Evolutionary conservation across 2,329 filamentous ascomycete species (phyloP).

Genomic region (Pestalotiopsis sp.): DNA sequence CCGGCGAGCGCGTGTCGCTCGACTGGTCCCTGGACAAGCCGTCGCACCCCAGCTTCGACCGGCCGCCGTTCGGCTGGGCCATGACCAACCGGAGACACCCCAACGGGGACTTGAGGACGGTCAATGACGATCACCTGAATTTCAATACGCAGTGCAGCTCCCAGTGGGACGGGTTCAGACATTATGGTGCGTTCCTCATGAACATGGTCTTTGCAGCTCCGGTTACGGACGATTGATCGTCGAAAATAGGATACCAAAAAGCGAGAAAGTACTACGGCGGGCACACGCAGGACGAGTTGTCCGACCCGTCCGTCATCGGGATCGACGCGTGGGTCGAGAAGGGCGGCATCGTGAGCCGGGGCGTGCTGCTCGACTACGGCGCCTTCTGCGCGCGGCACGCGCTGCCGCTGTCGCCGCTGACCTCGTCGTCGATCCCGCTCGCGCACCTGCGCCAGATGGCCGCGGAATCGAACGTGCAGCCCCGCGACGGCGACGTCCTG

Average conservation of each 20-base stretch:
- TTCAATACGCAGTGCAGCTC: slow-evolving; percentile 39
- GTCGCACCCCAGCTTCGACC: slow-evolving; percentile 16
- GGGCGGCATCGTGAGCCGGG: slow-evolving; percentile 45
- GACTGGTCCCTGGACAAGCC: slow-evolving; percentile 41
- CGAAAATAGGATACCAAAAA: slow-evolving; percentile 38
- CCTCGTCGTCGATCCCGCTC: slow-evolving; percentile 13
- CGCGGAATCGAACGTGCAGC: slow-evolving; percentile 32
- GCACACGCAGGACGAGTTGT: slow-evolving; percentile 38
- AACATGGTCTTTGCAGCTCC: no score
- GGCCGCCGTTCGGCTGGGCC: slow-evolving; percentile 15
- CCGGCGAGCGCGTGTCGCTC: slow-evolving; percentile 37
- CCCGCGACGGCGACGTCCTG: slow-evolving; percentile 40
- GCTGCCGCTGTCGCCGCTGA: slow-evolving; percentile 16
- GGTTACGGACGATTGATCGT: slow-evolving; percentile 8
- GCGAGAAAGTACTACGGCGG: slow-evolving; percentile 44
- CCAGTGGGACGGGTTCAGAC: slow-evolving; percentile 42
- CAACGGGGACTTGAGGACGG: background rate
- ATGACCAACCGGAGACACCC: slow-evolving; percentile 13
- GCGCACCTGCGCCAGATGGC: slow-evolving; percentile 37
- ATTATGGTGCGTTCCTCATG: slow-evolving; percentile 26
- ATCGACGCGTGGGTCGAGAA: slow-evolving; percentile 43
- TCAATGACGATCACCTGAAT: slow-evolving; percentile 37
- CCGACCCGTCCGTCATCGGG: slow-evolving; percentile 37
- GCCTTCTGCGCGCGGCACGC: slow-evolving; percentile 14
- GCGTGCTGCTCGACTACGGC: slow-evolving; percentile 48